Base-by-base conservation (phyloP, 805 yeast species). In the Candida ficus region DNA sequence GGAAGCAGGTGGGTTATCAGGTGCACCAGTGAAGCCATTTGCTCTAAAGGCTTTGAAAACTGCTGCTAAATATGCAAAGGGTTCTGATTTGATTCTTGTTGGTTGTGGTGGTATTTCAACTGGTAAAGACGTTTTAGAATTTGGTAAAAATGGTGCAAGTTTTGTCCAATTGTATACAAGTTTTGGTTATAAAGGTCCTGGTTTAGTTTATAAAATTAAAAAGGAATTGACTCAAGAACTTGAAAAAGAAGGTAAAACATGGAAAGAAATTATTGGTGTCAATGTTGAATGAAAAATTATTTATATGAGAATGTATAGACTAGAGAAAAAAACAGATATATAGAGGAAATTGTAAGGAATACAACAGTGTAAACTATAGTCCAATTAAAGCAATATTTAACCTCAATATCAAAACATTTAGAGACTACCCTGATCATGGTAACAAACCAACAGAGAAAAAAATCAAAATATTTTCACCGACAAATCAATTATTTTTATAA, bases 21-120 rank as follows among this genome's bases (percentile, higher is more conserved):
- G 98, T n/a, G 75, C 75, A 43, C 98, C 98, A 14, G 70, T 91
- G 41, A 91, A 90, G 62, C 90, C 87, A 35, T 68, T 78, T 38
- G 70, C 96, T 2, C 66, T 91, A 43, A 66, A 76, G 46, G 93
- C 95, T 0, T 69, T 91, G 50, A 74, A 71, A 44, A 64, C 75
- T 2, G 77, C 91, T 51, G 78, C 93, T 42, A 80, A 84, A 52
- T 73, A 84, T 57, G 76, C 95, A 28, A 87, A 87, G 53, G 86
- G 77, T 46, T 73, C 83, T 1, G 71, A 78, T 39, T 62, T 89
- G 48, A 84, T 89, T 2, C 71, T 91, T 32, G 75, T 91, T 49
- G 98, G 98, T 26, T 89, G 96, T 64, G 98, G 98, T 42, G 98
- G 98, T 49, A 88, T 91, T 50, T 70, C 83, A n/a, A 64, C 70